Evolutionary conservation across 495 filamentous ascomycete species (phyloP), one percentile per base, ranked within the genome.

Genomic region (Amniculicola lignicola): DNA sequence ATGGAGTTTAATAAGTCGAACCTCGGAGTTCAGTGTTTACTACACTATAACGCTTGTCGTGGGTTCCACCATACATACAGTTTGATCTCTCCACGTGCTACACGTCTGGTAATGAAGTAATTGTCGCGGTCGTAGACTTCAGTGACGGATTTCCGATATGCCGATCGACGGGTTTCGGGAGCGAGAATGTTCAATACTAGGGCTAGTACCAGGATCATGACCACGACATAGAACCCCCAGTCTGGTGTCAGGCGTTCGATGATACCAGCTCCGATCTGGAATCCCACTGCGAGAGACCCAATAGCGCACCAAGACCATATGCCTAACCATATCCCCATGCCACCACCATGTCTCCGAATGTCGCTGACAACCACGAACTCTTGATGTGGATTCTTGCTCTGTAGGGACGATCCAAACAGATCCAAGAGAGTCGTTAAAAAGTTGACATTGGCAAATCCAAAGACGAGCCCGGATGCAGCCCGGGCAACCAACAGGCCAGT

Each of bases 391-490:
- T 82, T 81, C 14, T 75, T 74, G 63, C 82, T 85, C 72, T 87
- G 85, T 28, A 88, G 68, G 0, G 82, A 86, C 11, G 82, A 79
- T 3, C 87, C 87, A 61, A 88, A 90, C 9, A 90, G 74, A 65
- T 90, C 87, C 1, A 83, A 77, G 27, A 90, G 72, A 1, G 81
- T 84, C 0, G 79, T 75, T 54, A 84, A 75, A 60, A 85, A 85
- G 61, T 89, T 90, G 74, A 89, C 83, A 57, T 83, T 86, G 14
- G 82, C 82, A 66, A 89, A 87, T 2, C 87, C 87, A 14, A 90
- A 75, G 15, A 77, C 75, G 36, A 87, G 68, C 2, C 87, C 86
- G 63, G 86, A 83, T 44, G 84, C 52, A 1, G 74, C 75, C 29
- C 87, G 74, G 19, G 82, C 76, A 24, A 84, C 69, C 12, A 90